A percentile compares a stretch with the other conserved stretches of the same genome.
phyloP scores from a whole-genome alignment of 2,329 filamentous ascomycete species.

The Stagonosporopsis rhizophila region DNA sequence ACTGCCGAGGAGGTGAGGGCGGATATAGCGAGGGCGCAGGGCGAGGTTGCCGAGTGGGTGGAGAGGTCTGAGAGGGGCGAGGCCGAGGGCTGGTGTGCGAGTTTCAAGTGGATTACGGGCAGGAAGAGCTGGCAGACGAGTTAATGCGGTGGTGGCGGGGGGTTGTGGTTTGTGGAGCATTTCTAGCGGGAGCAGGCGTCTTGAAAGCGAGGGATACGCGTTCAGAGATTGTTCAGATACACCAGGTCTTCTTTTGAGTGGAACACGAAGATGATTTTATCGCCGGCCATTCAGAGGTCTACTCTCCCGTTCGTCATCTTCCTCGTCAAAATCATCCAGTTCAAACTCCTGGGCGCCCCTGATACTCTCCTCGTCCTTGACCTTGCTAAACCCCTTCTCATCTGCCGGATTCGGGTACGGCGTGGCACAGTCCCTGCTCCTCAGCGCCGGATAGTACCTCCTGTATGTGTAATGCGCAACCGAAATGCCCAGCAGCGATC shows the following conservation, averaged over 20 bases:
- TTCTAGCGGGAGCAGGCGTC: slow-evolving; percentile 1
- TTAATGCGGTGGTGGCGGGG: neutral
- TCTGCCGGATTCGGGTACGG: slow-evolving; percentile 56
- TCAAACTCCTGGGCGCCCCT: slow-evolving; percentile 45
- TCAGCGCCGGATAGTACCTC: slow-evolving; percentile 65
- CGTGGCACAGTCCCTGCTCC: slow-evolving; percentile 58
- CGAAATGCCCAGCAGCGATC: slow-evolving; percentile 61
- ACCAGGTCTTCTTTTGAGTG: neutral
- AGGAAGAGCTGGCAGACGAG: slow-evolving; percentile 37
- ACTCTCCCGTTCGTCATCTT: slow-evolving; percentile 33
- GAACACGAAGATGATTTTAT: neutral
- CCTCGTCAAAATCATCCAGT: slow-evolving; percentile 44
- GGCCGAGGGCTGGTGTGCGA: slow-evolving; percentile 44
- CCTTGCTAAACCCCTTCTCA: slow-evolving; percentile 41
- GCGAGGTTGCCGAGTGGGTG: slow-evolving; percentile 40
- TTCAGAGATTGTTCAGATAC: neutral
- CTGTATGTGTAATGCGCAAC: slow-evolving; percentile 66
- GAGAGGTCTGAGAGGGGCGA: slow-evolving; percentile 31
- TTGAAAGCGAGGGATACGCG: neutral
- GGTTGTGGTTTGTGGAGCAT: slow-evolving; percentile 11
- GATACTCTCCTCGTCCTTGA: slow-evolving; percentile 54
- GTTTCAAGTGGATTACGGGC: slow-evolving; percentile 47
- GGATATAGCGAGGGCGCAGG: slow-evolving; percentile 31
- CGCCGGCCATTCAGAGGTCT: slow-evolving; percentile 33
- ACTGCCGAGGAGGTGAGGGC: slow-evolving; percentile 35